These are phyloP conservation scores for Digitaria exilis DNA, from an alignment of 202 grass and related monocot genomes.

Conservation along the genomic window DNA sequence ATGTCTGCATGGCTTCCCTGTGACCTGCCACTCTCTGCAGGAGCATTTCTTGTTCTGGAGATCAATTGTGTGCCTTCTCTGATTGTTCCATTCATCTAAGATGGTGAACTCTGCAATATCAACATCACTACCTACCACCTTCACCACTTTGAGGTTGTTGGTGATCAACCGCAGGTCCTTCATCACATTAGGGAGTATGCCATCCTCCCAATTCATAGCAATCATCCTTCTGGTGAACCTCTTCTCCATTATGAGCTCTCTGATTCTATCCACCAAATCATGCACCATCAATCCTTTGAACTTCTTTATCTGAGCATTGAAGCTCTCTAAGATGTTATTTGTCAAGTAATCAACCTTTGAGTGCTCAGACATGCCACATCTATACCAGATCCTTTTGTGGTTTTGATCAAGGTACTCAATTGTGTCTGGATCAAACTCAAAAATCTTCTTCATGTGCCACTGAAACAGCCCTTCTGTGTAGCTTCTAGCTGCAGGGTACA, in stretches of 20 bases:
- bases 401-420: background rate
- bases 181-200: background rate
- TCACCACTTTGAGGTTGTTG: background rate
- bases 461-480: background rate
- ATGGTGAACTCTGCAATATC: background rate
- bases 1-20: background rate
- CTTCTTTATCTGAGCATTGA: too few relatives aligned
- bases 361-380: background rate
- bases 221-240: too few relatives aligned
- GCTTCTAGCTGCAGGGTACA: background rate
- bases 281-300: too few relatives aligned
- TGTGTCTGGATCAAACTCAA: background rate
- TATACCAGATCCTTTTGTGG: background rate
- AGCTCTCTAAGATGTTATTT: too few relatives aligned
- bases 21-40: background rate
- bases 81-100: background rate
- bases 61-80: background rate
- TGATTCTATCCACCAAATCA: too few relatives aligned
- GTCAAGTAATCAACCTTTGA: too few relatives aligned
- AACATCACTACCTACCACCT: background rate
- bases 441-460: background rate
- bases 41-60: background rate
- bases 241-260: too few relatives aligned
- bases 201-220: too few relatives aligned
- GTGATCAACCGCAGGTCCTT: background rate